Percentiles rank a stretch among this genome's conserved stretches.
Conservation (phyloP, 2,329 filamentous ascomycete species). For the Purpureocillium takamizusanense region DNA sequence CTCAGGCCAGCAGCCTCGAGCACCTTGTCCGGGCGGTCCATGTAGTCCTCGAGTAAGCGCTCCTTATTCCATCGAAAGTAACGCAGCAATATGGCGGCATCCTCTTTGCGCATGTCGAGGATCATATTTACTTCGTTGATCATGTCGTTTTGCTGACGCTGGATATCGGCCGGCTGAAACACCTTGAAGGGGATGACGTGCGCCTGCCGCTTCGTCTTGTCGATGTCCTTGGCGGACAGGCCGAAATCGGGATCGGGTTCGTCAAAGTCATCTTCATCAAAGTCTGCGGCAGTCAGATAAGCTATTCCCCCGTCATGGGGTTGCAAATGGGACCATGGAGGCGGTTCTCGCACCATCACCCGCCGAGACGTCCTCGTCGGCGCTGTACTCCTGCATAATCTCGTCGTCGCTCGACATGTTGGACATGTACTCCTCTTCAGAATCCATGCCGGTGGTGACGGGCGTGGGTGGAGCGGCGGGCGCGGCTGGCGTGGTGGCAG, state of each 20-base stretch:
- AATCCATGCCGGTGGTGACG: conserved; percentile 69
- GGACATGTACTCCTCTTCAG: conserved; percentile 89
- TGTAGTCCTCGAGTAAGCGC: conserved; percentile 86
- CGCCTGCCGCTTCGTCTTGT: conserved; percentile 61
- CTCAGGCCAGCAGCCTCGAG: conserved; percentile 79
- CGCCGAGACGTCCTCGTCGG: conserved; percentile 56
- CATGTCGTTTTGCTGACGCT: conserved; percentile 75
- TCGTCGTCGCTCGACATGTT: conserved; percentile 67
- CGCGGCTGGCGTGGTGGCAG: conserved; percentile 31
- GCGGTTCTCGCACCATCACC: conserved; percentile 34
- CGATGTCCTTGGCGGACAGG: conserved; percentile 49
- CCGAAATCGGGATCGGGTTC: conserved; percentile 47
- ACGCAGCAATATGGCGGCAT: conserved; percentile 80
- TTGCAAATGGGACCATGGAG: background rate
- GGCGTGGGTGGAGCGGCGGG: conserved; percentile 50
- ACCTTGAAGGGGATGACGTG: conserved; percentile 85
- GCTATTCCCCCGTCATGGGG: too few species aligned
- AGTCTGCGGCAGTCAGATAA: conserved; percentile 32
- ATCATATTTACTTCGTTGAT: conserved; percentile 88
- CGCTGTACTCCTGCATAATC: conserved; percentile 68
- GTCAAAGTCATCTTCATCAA: conserved; percentile 48
- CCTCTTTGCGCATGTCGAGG: conserved; percentile 79
- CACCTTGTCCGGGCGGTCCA: conserved; percentile 75
- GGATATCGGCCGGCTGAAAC: conserved; percentile 70
- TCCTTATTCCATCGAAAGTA: conserved; percentile 96